Percentiles rank a stretch among this genome's conserved stretches.
These are phyloP conservation scores for Colletotrichum neosansevieriae DNA, from an alignment of 2,329 filamentous ascomycete genomes.

Conservation along the genomic window DNA sequence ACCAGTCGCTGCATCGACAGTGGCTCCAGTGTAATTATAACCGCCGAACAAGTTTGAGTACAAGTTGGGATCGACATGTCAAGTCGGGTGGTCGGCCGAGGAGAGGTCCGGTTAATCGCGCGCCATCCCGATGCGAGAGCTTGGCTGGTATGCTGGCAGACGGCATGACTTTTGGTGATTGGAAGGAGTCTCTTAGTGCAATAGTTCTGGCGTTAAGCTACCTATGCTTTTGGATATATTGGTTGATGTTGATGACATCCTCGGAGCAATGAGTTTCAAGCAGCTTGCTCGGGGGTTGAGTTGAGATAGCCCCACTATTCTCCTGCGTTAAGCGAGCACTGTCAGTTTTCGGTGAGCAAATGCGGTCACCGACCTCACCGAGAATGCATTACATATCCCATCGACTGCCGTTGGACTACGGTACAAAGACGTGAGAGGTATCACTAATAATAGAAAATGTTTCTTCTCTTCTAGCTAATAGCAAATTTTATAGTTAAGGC, in stretches of 20 bases:
- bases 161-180: neutral
- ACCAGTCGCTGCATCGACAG: neutral
- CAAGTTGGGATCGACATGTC: neutral
- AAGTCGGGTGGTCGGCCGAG: conserved; percentile 13
- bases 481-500: too few relatives aligned
- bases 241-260: neutral
- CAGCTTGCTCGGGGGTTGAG: conserved; percentile 20
- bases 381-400: too few relatives aligned
- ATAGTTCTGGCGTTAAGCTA: neutral
- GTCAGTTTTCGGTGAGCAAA: neutral
- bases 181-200: neutral
- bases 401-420: too few relatives aligned
- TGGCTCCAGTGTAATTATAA: too few relatives aligned
- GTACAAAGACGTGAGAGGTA: too few relatives aligned
- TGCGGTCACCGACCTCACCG: neutral
- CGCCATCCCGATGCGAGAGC: neutral
- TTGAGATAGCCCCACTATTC: conserved; percentile 11
- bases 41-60: too few relatives aligned
- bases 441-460: too few relatives aligned
- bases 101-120: neutral
- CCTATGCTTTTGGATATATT: conserved; percentile 1
- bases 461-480: too few relatives aligned
- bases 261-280: conserved; percentile 11
- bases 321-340: neutral
- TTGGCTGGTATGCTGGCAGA: neutral